Conservation (phyloP, 1,284 basidiomycete species). For the Apiotrichum gracile region DNA sequence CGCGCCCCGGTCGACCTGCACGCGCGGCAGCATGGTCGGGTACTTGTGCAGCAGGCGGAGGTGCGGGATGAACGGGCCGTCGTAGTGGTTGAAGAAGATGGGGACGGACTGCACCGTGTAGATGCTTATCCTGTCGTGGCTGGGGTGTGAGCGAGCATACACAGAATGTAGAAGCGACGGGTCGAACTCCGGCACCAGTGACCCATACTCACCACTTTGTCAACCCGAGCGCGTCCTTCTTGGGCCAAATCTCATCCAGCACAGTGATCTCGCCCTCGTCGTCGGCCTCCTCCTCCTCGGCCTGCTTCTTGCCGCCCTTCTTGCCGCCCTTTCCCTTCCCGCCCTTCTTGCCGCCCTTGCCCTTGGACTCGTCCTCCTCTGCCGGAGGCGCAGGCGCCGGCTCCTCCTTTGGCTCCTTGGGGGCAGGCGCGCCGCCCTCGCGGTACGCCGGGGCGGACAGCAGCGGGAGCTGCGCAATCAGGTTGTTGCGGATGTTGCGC, state of each 20-base stretch:
- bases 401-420: too few relatives aligned
- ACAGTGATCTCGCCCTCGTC: conserved; percentile 51
- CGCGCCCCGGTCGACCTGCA: conserved; percentile 90
- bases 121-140: conserved; percentile 92
- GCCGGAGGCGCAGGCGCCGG: conserved; percentile 8
- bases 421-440: conserved; percentile 13
- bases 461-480: conserved; percentile 81
- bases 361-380: conserved; percentile 16
- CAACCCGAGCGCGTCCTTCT: conserved; percentile 88
- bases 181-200: background rate
- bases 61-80: conserved; percentile 86
- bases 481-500: conserved; percentile 71
- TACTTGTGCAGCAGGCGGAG: conserved; percentile 87
- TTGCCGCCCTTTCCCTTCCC: conserved; percentile 40
- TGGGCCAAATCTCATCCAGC: conserved; percentile 92
- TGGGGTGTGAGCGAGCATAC: conserved; percentile 39
- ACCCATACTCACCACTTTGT: conserved; percentile 81
- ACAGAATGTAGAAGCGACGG: background rate
- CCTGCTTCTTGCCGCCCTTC: conserved; percentile 35
- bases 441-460: conserved; percentile 41
- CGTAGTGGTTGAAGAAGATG: conserved; percentile 94
- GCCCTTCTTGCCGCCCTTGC: conserved; percentile 15
- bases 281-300: conserved; percentile 45
- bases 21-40: conserved; percentile 79
- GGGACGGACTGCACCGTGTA: conserved; percentile 81